A percentile compares a stretch with the other conserved stretches of the same genome.
phyloP scores from a whole-genome alignment of 2,329 filamentous ascomycete species.

The Hymenoscyphus fraxineus region DNA sequence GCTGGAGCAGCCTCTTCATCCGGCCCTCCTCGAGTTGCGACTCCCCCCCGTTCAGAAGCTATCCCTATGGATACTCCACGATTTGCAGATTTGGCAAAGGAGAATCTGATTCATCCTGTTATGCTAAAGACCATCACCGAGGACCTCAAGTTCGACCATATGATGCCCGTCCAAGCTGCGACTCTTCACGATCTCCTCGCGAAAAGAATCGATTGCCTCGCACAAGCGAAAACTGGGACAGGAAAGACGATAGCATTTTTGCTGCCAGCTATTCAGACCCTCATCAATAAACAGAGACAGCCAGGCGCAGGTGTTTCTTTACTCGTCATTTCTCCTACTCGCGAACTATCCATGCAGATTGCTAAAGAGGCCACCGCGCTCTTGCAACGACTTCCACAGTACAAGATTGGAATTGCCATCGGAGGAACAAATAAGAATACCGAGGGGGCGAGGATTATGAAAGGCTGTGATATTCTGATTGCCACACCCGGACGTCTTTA shows the following conservation, averaged over 20 bases:
- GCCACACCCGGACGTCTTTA: conserved; percentile 83
- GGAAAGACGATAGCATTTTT: conserved; percentile 96
- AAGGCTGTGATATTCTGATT: conserved; percentile 83
- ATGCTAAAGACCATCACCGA: conserved; percentile 58
- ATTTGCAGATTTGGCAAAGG: conserved; percentile 44
- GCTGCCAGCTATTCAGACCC: conserved; percentile 71
- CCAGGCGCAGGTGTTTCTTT: conserved; percentile 58
- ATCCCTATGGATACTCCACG: conserved; percentile 44
- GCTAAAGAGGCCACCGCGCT: conserved; percentile 64
- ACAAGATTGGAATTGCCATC: conserved; percentile 71
- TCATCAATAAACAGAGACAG: conserved; percentile 46
- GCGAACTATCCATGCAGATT: conserved; percentile 79
- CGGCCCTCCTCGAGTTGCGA: conserved; percentile 27
- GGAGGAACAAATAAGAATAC: conserved; percentile 77
- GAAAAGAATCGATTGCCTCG: conserved; percentile 64
- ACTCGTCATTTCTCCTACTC: conserved; percentile 73
- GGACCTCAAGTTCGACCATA: conserved; percentile 72
- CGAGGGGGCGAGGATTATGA: conserved; percentile 65
- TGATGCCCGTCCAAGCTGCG: conserved; percentile 88
- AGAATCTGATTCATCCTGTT: conserved; percentile 43
- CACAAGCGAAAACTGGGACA: conserved; percentile 94
- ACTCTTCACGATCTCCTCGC: conserved; percentile 78
- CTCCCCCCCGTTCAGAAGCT: conserved; percentile 37
- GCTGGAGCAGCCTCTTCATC: conserved; percentile 34
- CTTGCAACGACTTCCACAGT: conserved; percentile 30